These are phyloP conservation scores for Esteya vermicola DNA, from an alignment of 2,329 filamentous ascomycete species.

Conservation along the genomic window DNA sequence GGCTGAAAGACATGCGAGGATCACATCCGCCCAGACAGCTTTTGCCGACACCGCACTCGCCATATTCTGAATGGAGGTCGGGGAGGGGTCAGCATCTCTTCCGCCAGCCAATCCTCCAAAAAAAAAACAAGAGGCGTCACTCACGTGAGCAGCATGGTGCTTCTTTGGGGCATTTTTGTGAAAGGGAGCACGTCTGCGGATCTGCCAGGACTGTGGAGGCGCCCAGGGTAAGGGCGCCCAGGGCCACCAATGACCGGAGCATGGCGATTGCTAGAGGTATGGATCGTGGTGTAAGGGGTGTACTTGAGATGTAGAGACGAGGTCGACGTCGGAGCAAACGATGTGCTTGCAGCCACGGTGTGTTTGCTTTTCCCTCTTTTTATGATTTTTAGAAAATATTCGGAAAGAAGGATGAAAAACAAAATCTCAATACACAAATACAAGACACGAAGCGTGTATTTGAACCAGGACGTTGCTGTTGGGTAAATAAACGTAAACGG, in stretches of 20 bases:
- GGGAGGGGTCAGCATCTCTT: too few species aligned
- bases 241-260: neutral
- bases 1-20: slow-evolving; percentile 64
- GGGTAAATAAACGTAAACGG: too few species aligned
- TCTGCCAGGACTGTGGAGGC: neutral
- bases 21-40: slow-evolving; percentile 96
- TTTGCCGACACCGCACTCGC: slow-evolving; percentile 81
- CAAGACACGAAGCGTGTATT: too few species aligned
- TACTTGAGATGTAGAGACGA: neutral
- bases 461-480: too few species aligned
- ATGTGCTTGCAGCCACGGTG: too few species aligned
- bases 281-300: too few species aligned
- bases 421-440: too few species aligned
- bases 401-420: too few species aligned
- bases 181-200: neutral
- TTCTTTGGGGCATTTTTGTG: slow-evolving; percentile 2
- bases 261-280: too few species aligned
- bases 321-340: too few species aligned
- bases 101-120: neutral
- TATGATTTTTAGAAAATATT: too few species aligned
- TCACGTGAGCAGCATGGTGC: slow-evolving; percentile 7
- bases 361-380: too few species aligned
- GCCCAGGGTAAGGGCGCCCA: neutral
- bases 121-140: neutral
- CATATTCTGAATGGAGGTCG: slow-evolving; percentile 68